These are phyloP conservation scores for Medakamo hakoo DNA, from an alignment of 139 green algal species.

Conservation along the genomic window DNA sequence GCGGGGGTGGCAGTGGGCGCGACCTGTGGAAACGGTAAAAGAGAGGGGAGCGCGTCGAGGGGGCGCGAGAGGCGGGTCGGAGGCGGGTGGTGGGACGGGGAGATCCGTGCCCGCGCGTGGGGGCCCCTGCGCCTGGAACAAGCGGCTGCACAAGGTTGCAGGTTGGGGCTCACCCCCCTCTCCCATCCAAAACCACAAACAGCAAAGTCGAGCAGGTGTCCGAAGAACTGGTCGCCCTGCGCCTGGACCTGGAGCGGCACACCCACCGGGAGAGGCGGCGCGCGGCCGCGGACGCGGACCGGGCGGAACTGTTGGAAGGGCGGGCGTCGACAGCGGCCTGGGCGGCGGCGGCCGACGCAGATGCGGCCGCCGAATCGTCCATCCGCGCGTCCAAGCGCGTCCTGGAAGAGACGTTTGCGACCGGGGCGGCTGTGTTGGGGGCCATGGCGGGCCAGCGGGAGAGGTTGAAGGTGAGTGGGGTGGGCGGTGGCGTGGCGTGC, in stretches of 20 bases:
- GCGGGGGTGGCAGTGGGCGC: constrained; percentile 27
- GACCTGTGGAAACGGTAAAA: constrained; percentile 57
- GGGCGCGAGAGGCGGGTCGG: not conserved
- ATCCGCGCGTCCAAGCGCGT: constrained; percentile 38
- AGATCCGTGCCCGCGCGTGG: too few species aligned
- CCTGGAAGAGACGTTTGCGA: constrained; percentile 62
- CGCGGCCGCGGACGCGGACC: constrained; percentile 30
- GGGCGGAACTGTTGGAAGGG: constrained; percentile 49
- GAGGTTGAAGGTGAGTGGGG: constrained; percentile 50
- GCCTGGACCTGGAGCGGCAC: constrained; percentile 21
- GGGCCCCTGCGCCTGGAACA: too few species aligned
- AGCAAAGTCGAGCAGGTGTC: constrained; percentile 64
- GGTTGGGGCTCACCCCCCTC: not conserved
- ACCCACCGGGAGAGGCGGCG: constrained; percentile 9
- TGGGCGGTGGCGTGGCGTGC: too few species aligned
- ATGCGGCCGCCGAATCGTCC: constrained; percentile 27
- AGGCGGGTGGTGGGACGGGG: too few species aligned
- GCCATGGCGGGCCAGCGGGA: constrained; percentile 62
- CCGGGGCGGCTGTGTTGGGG: constrained; percentile 44
- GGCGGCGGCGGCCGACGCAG: constrained; percentile 29
- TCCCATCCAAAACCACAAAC: constrained; percentile 2
- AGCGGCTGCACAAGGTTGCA: too few species aligned
- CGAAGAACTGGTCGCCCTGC: constrained; percentile 53
- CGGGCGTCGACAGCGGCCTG: constrained; percentile 9
- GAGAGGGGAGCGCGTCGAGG: not conserved